Evolutionary conservation across 106 monocot species (phyloP), one percentile per base, ranked within the genome.

Genomic region (Dioscorea alata): DNA sequence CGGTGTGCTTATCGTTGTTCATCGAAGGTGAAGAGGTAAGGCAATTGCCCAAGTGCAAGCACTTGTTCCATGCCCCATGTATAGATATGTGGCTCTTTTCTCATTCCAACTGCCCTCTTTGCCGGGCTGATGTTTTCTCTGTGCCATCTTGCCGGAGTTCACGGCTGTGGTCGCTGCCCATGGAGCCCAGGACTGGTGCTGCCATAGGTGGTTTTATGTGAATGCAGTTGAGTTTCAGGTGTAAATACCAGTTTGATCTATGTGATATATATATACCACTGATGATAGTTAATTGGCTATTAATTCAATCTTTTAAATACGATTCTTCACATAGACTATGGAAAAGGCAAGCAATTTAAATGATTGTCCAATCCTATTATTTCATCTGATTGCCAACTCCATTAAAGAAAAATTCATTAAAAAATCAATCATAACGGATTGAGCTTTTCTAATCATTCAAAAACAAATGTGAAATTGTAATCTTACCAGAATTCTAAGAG

Each of bases 401-500:
- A 42, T 8, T 42, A 10, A 42, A 42, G 42, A 42, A 42, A 42
- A 42, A 8, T 8, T 42, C 42, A 42, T 42, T 42, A 6, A 42
- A 42, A 42, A 42, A 42, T 42, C 2, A 42, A 42, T 42, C 10
- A 10, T 10, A 42, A 42, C 9, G 42, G 4, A 42, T 8, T 10
- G 28, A 8, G 42, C 42, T 42, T 42, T 10, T 10, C 6, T 3
- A 42, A 2, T 42, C 42, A 42, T 42, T 42, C 10, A 10, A 42
- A 28, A 42, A 42, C 1, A 50, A 57, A 33, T 8, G 48, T 17
- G 51, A 33, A 17, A 54, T 65, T 15, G 28, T 64, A 49, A 24
- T 8, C n/a, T 59, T 82, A 95, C 94, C 88, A 91, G 94, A 82
- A 95, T 91, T 83, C 94, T 88, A 50, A 95, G 91, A 23, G 90